These are phyloP conservation scores for Corinectria fuckeliana DNA, from an alignment of 2,329 filamentous ascomycete species.

Conservation along the genomic window DNA sequence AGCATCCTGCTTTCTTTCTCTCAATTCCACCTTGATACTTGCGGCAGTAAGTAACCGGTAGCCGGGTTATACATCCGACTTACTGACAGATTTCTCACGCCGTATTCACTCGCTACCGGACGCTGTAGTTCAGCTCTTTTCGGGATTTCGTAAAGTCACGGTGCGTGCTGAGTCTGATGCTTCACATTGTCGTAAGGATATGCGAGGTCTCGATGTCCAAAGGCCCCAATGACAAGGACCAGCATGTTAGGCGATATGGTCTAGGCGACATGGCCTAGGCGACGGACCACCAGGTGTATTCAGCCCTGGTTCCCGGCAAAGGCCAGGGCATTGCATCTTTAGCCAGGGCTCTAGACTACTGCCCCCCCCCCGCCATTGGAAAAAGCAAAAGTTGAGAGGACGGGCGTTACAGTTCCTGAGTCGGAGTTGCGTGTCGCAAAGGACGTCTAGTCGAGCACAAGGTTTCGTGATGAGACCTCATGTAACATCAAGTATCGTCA, in stretches of 20 bases:
- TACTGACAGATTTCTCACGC: background rate
- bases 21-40: background rate
- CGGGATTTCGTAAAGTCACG: background rate
- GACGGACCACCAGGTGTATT: conserved; percentile 9
- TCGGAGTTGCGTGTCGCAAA: conserved; percentile 10
- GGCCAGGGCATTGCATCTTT: conserved; percentile 25
- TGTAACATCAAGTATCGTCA: conserved; percentile 12
- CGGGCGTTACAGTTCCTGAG: conserved; percentile 17
- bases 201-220: conserved; percentile 10
- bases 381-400: conserved; percentile 28
- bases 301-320: conserved; percentile 20
- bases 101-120: no score
- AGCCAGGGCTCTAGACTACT: conserved; percentile 19
- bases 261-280: conserved; percentile 6
- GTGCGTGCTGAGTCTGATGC: conserved; percentile 6
- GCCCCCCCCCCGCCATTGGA: conserved; percentile 25
- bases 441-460: conserved; percentile 4
- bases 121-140: background rate
- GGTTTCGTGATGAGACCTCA: conserved; percentile 17
- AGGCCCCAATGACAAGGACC: conserved; percentile 16
- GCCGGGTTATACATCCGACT: background rate
- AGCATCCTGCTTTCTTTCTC: background rate
- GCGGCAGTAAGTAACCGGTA: background rate
- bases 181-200: background rate
- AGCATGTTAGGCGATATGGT: conserved; percentile 11